A percentile compares a stretch with the other conserved stretches of the same genome.
phyloP scores from a whole-genome alignment of 352 stramenopile species.

The Phytophthora parvispora region DNA sequence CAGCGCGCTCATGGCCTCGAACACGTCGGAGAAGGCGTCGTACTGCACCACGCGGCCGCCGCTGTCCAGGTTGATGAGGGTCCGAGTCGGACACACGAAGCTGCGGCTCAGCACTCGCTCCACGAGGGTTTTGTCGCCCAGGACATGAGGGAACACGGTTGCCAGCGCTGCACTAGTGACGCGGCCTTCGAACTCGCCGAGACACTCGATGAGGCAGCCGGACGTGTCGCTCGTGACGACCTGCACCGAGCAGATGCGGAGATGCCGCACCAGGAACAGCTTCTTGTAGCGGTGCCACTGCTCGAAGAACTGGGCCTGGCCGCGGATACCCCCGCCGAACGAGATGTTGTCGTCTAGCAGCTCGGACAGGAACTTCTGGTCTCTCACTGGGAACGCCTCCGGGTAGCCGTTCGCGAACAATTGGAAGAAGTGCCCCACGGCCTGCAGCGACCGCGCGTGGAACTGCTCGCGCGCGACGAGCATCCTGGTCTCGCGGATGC shows the following conservation, averaged over 20 bases:
- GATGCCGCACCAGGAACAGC: slow-evolving; percentile 37
- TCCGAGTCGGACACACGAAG: slow-evolving; percentile 42
- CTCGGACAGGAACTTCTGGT: slow-evolving; percentile 30
- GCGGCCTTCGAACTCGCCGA: slow-evolving; percentile 34
- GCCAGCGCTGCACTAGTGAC: slow-evolving; percentile 28
- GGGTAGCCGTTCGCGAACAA: slow-evolving; percentile 37
- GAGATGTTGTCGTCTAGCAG: slow-evolving; percentile 32
- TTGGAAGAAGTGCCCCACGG: slow-evolving; percentile 41
- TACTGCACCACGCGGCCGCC: slow-evolving; percentile 34
- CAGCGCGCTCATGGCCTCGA: slow-evolving; percentile 34
- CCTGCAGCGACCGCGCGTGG: slow-evolving; percentile 24
- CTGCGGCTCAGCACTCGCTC: slow-evolving; percentile 13
- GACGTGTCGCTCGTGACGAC: slow-evolving; percentile 26
- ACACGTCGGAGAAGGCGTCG: slow-evolving; percentile 47
- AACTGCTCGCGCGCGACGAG: slow-evolving; percentile 37
- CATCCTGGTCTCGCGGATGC: slow-evolving; percentile 26
- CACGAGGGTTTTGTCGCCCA: slow-evolving; percentile 19
- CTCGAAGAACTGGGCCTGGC: slow-evolving; percentile 39
- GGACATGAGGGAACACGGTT: slow-evolving; percentile 31
- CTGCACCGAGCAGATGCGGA: slow-evolving; percentile 19
- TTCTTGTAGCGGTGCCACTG: slow-evolving; percentile 59
- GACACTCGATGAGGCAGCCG: slow-evolving; percentile 38
- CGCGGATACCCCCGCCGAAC: slow-evolving; percentile 18
- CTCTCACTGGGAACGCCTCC: neutral
- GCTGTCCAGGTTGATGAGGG: slow-evolving; percentile 41